A percentile compares a stretch with the other conserved stretches of the same genome.
These are phyloP conservation scores for Protomyces gravidus DNA, from an alignment of 1,139 yeast genomes.

Conservation along the genomic window DNA sequence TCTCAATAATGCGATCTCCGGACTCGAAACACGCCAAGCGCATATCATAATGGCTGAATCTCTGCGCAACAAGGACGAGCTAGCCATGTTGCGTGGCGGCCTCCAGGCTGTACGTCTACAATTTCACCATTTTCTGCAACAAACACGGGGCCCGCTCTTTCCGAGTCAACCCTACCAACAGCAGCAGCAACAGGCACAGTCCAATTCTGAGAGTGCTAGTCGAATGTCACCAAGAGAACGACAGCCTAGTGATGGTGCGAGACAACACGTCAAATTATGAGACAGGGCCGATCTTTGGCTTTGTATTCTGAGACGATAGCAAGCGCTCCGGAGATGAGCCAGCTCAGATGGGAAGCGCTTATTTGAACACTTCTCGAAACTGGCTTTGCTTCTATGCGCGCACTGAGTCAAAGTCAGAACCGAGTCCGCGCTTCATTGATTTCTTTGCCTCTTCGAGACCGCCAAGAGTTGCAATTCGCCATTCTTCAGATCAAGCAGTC, in stretches of 20 bases:
- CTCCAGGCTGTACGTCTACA: constrained; percentile 16
- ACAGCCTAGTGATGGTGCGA: not conserved
- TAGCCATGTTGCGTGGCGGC: constrained; percentile 23
- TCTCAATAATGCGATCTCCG: constrained; percentile 6
- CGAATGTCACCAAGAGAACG: not conserved
- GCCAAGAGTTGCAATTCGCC: too few relatives aligned
- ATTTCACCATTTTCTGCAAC: constrained; percentile 22
- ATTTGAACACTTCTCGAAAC: too few relatives aligned
- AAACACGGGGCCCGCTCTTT: constrained; percentile 9
- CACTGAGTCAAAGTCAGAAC: too few relatives aligned
- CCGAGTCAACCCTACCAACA: not conserved
- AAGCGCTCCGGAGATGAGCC: too few relatives aligned
- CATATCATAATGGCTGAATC: constrained; percentile 20
- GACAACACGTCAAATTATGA: not conserved
- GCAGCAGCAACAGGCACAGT: not conserved
- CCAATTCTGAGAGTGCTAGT: not conserved
- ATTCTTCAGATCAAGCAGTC: too few relatives aligned
- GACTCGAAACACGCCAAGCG: constrained; percentile 11
- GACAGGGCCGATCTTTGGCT: not conserved
- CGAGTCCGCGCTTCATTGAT: too few relatives aligned
- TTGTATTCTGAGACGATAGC: too few relatives aligned
- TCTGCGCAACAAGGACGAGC: constrained; percentile 14
- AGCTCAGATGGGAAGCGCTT: too few relatives aligned
- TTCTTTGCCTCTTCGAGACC: too few relatives aligned
- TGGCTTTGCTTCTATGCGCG: too few relatives aligned